Percentiles rank a stretch among this genome's conserved stretches.
Evolutionary conservation across 1,284 basidiomycete genomes (phyloP).

Genomic region (Cutaneotrichosporon cutaneum): DNA sequence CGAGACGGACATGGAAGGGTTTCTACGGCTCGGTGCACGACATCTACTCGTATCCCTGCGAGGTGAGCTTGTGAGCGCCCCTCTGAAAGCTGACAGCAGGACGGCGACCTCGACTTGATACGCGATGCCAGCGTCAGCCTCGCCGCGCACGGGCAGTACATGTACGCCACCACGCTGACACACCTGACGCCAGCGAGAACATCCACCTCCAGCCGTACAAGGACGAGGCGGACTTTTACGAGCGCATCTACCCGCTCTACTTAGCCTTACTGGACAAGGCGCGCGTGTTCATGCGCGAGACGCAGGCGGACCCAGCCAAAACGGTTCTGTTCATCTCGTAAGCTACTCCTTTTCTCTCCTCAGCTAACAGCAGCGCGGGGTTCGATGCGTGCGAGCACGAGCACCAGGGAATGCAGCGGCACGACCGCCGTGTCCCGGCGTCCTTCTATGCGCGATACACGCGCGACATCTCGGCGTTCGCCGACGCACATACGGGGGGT

Average conservation of each 20-base stretch:
- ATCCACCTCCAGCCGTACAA: slow-evolving; percentile 79
- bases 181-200: slow-evolving; percentile 60
- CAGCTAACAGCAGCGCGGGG: slow-evolving; percentile 57
- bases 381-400: slow-evolving; percentile 96
- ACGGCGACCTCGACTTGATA: slow-evolving; percentile 73
- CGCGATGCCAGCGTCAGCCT: slow-evolving; percentile 82
- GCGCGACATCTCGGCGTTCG: slow-evolving; percentile 66
- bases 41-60: slow-evolving; percentile 83
- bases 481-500: slow-evolving; percentile 66
- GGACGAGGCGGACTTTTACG: slow-evolving; percentile 74
- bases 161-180: slow-evolving; percentile 48
- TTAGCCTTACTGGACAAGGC: slow-evolving; percentile 70
- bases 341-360: slow-evolving; percentile 21
- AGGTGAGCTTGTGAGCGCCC: slow-evolving; percentile 57
- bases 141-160: slow-evolving; percentile 82
- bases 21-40: slow-evolving; percentile 91
- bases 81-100: slow-evolving; percentile 57
- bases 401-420: slow-evolving; percentile 85
- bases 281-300: slow-evolving; percentile 67
- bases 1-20: slow-evolving; percentile 62
- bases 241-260: slow-evolving; percentile 71
- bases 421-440: slow-evolving; percentile 80
- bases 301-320: slow-evolving; percentile 65
- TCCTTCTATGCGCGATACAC: slow-evolving; percentile 86
- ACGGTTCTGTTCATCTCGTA: slow-evolving; percentile 83